Conservation (phyloP, 2,329 filamentous ascomycete species). For the Talaromyces sp. region DNA sequence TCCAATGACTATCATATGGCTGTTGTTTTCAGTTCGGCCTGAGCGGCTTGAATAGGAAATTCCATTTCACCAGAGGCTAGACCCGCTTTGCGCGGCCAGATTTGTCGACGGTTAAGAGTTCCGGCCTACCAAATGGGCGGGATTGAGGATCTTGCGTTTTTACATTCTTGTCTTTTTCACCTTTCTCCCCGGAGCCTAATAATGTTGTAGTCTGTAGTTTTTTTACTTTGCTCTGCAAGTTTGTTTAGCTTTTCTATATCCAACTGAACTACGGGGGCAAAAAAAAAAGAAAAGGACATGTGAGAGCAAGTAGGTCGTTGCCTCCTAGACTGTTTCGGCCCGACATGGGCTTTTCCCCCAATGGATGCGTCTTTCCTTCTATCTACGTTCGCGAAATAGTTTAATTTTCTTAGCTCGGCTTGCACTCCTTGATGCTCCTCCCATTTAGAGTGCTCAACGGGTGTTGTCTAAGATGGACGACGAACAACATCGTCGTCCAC, state of each 20-base stretch:
- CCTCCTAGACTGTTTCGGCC: constrained; percentile 10
- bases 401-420: constrained; percentile 6
- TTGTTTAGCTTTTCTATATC: not conserved
- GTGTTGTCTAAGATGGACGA: constrained; percentile 10
- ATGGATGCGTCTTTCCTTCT: not conserved
- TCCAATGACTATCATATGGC: not conserved
- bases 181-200: constrained; percentile 3
- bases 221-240: not conserved
- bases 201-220: not conserved
- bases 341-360: constrained; percentile 13
- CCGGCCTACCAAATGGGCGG: constrained; percentile 17
- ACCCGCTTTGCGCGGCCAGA: constrained; percentile 17
- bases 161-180: constrained; percentile 1
- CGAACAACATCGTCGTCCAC: constrained; percentile 13
- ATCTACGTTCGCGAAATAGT: constrained; percentile 1
- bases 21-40: constrained; percentile 6
- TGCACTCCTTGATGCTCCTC: not conserved
- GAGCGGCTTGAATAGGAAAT: constrained; percentile 1
- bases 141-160: constrained; percentile 3
- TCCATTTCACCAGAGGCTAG: not conserved
- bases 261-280: not conserved
- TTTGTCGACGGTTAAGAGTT: constrained; percentile 16
- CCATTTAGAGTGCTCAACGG: not conserved
- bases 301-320: not conserved
- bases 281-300: constrained; percentile 5